Evolutionary conservation across 2,329 filamentous ascomycete species (phyloP).

Genomic region (Alternaria gaisen): DNA sequence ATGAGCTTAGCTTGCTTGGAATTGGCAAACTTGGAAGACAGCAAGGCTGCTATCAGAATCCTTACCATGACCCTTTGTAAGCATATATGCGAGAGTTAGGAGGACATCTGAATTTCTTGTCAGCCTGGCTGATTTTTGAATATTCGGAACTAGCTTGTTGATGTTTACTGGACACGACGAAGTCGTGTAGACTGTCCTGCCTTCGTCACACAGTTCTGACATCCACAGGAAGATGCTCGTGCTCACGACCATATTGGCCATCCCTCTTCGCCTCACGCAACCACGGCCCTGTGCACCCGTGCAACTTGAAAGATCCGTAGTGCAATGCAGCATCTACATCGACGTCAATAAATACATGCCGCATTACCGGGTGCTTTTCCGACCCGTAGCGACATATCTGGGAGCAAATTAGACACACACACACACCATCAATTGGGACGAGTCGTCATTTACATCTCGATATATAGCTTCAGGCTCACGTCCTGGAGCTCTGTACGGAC

Average conservation of each 20-base stretch:
- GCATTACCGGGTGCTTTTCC: conserved; percentile 34
- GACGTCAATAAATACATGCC: not conserved
- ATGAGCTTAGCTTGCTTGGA: not conserved
- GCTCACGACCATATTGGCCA: not conserved
- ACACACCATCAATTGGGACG: not conserved
- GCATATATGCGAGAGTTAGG: not conserved
- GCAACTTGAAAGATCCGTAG: not conserved
- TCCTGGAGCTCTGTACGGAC: conserved; percentile 43
- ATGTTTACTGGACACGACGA: not conserved
- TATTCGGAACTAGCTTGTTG: not conserved
- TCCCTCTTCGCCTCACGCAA: not conserved
- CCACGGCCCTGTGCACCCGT: not conserved
- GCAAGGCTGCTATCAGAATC: not conserved
- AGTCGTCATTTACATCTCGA: conserved; percentile 44
- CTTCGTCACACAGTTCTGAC: not conserved
- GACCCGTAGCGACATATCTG: conserved; percentile 47
- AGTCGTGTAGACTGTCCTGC: not conserved
- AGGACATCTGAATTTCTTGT: not conserved
- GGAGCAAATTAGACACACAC: conserved; percentile 20
- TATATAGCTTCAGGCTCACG: conserved; percentile 45
- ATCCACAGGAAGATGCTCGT: not conserved
- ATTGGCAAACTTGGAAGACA: not conserved
- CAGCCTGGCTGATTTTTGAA: not conserved
- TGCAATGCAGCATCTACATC: not conserved
- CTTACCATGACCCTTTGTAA: not conserved